Percentiles rank a stretch among this genome's conserved stretches.
phyloP scores from a whole-genome alignment of 208 protist genomes.

The Leptomonas pyrrhocoris region DNA sequence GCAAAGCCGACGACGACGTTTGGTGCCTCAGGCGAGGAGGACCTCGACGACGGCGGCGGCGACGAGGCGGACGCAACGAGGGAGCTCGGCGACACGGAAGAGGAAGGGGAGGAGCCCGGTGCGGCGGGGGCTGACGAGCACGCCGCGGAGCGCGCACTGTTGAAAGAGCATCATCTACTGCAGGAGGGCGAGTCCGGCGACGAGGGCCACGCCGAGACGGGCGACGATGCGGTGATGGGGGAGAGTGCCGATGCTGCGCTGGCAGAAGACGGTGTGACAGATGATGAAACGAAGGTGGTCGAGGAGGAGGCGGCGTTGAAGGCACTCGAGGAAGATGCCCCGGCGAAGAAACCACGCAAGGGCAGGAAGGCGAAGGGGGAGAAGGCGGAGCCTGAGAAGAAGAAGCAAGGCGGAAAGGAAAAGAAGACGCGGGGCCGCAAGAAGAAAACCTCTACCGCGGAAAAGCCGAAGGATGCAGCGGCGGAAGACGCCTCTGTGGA shows the following conservation, averaged over 20 bases:
- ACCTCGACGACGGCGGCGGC: background rate
- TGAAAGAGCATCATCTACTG: background rate
- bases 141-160: background rate
- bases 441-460: too few relatives aligned
- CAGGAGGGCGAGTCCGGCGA: background rate
- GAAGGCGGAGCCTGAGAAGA: background rate
- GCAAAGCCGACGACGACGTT: constrained; percentile 12
- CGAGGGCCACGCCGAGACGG: background rate
- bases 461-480: constrained; percentile 2
- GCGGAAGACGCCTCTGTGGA: background rate
- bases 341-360: constrained; percentile 17
- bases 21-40: background rate
- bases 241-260: background rate
- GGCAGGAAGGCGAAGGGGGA: constrained; percentile 17
- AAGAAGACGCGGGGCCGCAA: constrained; percentile 1
- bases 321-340: background rate
- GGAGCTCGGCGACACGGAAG: background rate
- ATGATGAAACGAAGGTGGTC: background rate
- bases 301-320: constrained; percentile 8
- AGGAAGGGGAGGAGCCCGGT: background rate
- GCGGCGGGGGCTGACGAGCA: background rate
- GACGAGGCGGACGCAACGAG: background rate
- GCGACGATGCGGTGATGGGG: background rate
- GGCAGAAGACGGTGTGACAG: background rate
- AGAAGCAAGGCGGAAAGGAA: background rate